Evolutionary conservation across 176 grass and related monocot genomes (phyloP), one percentile per base, ranked within the genome.

Genomic region (Oryza australiensis): DNA sequence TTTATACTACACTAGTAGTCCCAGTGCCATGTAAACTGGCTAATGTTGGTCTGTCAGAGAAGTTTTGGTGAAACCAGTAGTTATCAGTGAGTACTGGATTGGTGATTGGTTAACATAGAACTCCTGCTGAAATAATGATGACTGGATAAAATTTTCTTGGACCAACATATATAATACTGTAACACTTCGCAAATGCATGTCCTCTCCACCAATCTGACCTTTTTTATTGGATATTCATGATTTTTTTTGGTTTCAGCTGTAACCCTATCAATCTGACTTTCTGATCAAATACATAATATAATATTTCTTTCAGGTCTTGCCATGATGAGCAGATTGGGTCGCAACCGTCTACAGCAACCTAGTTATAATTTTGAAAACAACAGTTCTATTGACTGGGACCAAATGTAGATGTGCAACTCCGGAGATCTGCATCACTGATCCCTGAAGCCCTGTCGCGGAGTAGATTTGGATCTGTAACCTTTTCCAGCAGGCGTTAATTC

Each of bases 361-460:
- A 68, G 80, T 13, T 86, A 88, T 34, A 76, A 63, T 77, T 95
- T 94, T 73, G 92, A 93, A 68, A 92, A 90, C 62, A 86, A 80
- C 74, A 41, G 30, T 49, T 62, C 76, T 15, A 79, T 98, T 75
- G 93, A 98, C 73, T 98, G 96, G 96, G 93, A 98, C 77, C 84
- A 91, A 68, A 81, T 93, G 40, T 81, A 95, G 88, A 86, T 87
- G 80, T 94, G 87, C 68, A 85, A 75, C 41, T 26, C 57, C 8
- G 15, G 22, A 66, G n/a, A 26, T 43, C 30, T 72, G 45, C 46
- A 29, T 16, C 14, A 32, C 13, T 13, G 48, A 48, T 68, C 34
- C 69, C 29, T 80, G 34, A 43, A 82, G 23, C 8, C 18, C 15
- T 4, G 11, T 24, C 20, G n/a, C 73, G 26, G 46, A 74, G 46